Evolutionary conservation across 768 basidiomycete genomes (phyloP).

Genomic region (Saitozyma sp.): DNA sequence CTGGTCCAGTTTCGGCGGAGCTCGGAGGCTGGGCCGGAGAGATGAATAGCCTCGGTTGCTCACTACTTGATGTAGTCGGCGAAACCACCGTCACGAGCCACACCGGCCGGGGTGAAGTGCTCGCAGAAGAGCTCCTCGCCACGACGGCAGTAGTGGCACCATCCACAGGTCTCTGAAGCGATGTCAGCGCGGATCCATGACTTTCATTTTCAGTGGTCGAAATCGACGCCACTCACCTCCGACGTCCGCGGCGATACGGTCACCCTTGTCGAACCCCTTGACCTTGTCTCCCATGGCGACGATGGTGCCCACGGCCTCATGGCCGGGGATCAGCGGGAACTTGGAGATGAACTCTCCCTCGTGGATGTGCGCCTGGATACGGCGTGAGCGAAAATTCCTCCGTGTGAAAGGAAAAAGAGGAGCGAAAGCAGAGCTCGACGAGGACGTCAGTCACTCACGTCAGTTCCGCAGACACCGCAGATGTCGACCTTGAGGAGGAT

Average conservation of each 20-base stretch:
- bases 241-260: constrained; percentile 82
- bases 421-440: too few relatives aligned
- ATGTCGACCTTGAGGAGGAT: constrained; percentile 64
- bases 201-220: constrained; percentile 18
- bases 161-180: constrained; percentile 59
- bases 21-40: background rate
- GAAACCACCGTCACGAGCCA: constrained; percentile 80
- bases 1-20: background rate
- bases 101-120: constrained; percentile 76
- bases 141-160: constrained; percentile 83
- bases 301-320: constrained; percentile 72
- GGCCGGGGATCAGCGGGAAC: constrained; percentile 75
- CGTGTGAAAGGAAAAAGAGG: background rate
- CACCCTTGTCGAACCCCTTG: constrained; percentile 71
- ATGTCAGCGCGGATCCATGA: background rate
- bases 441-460: constrained; percentile 46
- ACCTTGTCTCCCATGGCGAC: constrained; percentile 78
- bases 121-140: constrained; percentile 82
- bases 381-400: constrained; percentile 3
- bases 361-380: constrained; percentile 59
- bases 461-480: constrained; percentile 64
- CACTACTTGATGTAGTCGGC: constrained; percentile 85
- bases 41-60: constrained; percentile 39
- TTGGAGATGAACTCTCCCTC: constrained; percentile 70
- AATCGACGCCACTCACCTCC: constrained; percentile 50